Evolutionary conservation across 2,329 filamentous ascomycete species (phyloP).

Genomic region (Grosmannia clavigera): DNA sequence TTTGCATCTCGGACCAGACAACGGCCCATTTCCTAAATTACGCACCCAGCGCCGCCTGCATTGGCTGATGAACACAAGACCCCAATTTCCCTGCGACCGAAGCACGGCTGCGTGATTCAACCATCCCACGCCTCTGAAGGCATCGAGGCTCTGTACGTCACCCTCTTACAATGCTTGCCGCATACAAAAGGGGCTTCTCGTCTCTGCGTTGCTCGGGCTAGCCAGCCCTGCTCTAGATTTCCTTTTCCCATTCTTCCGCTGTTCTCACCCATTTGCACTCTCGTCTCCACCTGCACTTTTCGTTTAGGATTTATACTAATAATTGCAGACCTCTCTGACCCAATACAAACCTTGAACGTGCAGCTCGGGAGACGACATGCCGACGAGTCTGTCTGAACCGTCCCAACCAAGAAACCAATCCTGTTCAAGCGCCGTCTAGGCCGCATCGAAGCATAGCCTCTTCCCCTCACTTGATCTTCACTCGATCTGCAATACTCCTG

Average conservation of each 20-base stretch:
- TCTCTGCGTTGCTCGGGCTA: background rate
- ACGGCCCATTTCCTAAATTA: background rate
- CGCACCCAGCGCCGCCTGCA: background rate
- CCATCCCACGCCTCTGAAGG: background rate
- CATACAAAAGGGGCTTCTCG: background rate
- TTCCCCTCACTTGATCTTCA: background rate
- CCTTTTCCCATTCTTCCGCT: background rate
- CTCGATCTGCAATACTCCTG: background rate
- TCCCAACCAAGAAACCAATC: background rate
- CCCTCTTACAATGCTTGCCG: background rate
- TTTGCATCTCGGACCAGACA: background rate
- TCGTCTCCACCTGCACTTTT: background rate
- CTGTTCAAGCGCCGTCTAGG: background rate
- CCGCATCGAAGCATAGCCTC: background rate
- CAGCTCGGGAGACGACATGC: slow-evolving; percentile 1
- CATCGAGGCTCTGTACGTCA: slow-evolving; percentile 9
- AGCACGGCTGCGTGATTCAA: background rate
- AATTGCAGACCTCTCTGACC: background rate
- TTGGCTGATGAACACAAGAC: background rate
- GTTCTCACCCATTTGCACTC: background rate
- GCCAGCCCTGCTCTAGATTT: background rate
- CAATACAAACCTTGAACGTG: background rate
- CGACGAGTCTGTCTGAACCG: slow-evolving; percentile 1
- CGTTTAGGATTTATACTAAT: background rate
- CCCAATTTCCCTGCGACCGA: background rate